Percentiles rank a stretch among this genome's conserved stretches.
phyloP scores from a whole-genome alignment of 1,284 basidiomycete genomes.

The Vanrija sp. region DNA sequence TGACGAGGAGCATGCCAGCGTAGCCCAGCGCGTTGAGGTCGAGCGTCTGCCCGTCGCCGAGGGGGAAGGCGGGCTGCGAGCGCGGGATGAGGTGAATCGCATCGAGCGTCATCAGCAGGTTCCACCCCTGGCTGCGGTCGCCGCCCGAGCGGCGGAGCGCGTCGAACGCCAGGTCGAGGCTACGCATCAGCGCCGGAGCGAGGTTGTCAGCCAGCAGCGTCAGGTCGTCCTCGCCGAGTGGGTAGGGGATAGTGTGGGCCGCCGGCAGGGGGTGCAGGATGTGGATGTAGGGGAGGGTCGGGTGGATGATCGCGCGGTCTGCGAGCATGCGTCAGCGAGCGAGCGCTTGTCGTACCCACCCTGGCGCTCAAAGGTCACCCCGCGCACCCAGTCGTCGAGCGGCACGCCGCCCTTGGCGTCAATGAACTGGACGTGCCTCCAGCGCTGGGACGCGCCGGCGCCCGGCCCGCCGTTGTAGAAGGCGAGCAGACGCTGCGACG shows the following conservation, averaged over 20 bases:
- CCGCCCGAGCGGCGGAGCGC: slow-evolving; percentile 51
- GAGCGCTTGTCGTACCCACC: slow-evolving; percentile 50
- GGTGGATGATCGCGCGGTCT: slow-evolving; percentile 71
- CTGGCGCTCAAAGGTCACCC: slow-evolving; percentile 58
- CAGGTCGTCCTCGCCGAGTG: slow-evolving; percentile 49
- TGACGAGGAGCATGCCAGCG: slow-evolving; percentile 77
- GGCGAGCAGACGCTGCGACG: slow-evolving; percentile 58
- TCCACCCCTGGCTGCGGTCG: slow-evolving; percentile 56
- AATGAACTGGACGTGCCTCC: slow-evolving; percentile 82
- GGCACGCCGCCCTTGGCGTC: slow-evolving; percentile 62
- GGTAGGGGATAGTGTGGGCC: slow-evolving; percentile 53
- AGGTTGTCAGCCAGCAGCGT: slow-evolving; percentile 56
- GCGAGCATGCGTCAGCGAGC: slow-evolving; percentile 14
- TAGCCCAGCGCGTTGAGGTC: slow-evolving; percentile 81
- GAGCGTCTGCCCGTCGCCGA: slow-evolving; percentile 45
- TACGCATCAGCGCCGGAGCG: slow-evolving; percentile 63
- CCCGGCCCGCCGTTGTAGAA: slow-evolving; percentile 82
- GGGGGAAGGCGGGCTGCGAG: slow-evolving; percentile 41
- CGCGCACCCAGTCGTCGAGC: slow-evolving; percentile 63
- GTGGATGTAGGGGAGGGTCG: slow-evolving; percentile 69
- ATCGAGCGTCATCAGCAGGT: slow-evolving; percentile 69
- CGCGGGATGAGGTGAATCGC: slow-evolving; percentile 73
- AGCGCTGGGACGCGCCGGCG: slow-evolving; percentile 80
- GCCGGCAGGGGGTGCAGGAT: slow-evolving; percentile 57
- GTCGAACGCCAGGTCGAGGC: slow-evolving; percentile 73